phyloP scores from a whole-genome alignment of 768 basidiomycete genomes.

The Mycena chlorophos region DNA sequence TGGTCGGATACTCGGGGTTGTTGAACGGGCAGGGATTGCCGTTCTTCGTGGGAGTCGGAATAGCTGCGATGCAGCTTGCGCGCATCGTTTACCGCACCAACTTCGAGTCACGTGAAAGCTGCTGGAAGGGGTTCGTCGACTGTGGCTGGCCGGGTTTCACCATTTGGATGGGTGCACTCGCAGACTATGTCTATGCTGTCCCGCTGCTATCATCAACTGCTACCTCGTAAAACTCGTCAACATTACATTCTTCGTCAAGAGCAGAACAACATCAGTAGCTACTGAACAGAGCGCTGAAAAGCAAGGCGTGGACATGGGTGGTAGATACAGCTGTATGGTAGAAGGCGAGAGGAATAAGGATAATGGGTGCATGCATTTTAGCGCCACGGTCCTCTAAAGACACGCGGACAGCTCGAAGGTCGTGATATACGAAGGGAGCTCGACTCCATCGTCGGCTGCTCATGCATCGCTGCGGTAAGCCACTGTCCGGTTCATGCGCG shows the following conservation, averaged over 20 bases:
- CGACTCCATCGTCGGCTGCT: too few relatives aligned
- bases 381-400: too few relatives aligned
- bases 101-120: slow-evolving; percentile 73
- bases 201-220: slow-evolving; percentile 14
- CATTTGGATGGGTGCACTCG: slow-evolving; percentile 79
- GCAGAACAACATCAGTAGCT: too few relatives aligned
- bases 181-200: slow-evolving; percentile 58
- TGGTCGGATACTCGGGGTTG: slow-evolving; percentile 77
- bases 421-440: too few relatives aligned
- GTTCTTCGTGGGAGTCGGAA: slow-evolving; percentile 77
- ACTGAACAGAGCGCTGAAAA: too few relatives aligned
- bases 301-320: too few relatives aligned
- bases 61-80: slow-evolving; percentile 75
- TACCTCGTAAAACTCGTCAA: too few relatives aligned
- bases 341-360: too few relatives aligned
- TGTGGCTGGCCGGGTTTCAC: slow-evolving; percentile 89
- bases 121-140: slow-evolving; percentile 86
- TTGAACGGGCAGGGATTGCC: slow-evolving; percentile 73
- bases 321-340: too few relatives aligned
- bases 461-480: background rate
- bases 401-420: too few relatives aligned
- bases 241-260: too few relatives aligned
- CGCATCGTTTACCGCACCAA: slow-evolving; percentile 75
- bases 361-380: too few relatives aligned
- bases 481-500: slow-evolving; percentile 32